A percentile compares a stretch with the other conserved stretches of the same genome.
These are phyloP conservation scores for Picea abies DNA, from an alignment of 83 land plant genomes.

Conservation along the genomic window DNA sequence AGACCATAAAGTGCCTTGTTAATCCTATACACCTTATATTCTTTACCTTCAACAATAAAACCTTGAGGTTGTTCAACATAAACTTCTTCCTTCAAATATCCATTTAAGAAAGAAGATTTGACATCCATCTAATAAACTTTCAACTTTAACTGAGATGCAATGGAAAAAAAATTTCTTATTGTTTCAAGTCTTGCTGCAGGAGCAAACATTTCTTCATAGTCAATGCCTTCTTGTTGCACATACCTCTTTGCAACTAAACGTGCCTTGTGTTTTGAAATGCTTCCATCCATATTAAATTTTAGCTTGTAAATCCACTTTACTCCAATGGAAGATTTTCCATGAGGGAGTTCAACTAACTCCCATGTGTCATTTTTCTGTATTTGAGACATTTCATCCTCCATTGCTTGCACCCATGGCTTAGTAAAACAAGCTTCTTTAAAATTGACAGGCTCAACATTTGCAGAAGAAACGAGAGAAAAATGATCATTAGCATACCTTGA, in stretches of 20 bases:
- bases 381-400: background rate
- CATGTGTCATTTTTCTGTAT: background rate
- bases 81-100: slow-evolving; percentile 10
- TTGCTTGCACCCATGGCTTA: background rate
- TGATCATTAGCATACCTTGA: too few species aligned
- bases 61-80: slow-evolving; percentile 22
- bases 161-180: background rate
- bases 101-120: slow-evolving; percentile 12
- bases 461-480: too few species aligned
- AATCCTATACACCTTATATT: slow-evolving; percentile 11
- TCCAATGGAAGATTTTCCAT: background rate
- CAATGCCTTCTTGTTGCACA: slow-evolving; percentile 7
- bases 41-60: background rate
- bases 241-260: slow-evolving; percentile 3
- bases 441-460: background rate
- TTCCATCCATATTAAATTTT: background rate
- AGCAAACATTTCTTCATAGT: slow-evolving; percentile 14
- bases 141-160: background rate
- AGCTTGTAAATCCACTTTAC: background rate
- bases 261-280: slow-evolving; percentile 6
- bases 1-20: slow-evolving; percentile 8
- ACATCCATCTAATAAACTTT: slow-evolving; percentile 13
- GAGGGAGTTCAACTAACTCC: background rate
- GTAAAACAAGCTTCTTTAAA: background rate
- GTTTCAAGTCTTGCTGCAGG: background rate